phyloP scores from a whole-genome alignment of 371 early-diverging fungal genomes.

The Blakeslea trispora region DNA sequence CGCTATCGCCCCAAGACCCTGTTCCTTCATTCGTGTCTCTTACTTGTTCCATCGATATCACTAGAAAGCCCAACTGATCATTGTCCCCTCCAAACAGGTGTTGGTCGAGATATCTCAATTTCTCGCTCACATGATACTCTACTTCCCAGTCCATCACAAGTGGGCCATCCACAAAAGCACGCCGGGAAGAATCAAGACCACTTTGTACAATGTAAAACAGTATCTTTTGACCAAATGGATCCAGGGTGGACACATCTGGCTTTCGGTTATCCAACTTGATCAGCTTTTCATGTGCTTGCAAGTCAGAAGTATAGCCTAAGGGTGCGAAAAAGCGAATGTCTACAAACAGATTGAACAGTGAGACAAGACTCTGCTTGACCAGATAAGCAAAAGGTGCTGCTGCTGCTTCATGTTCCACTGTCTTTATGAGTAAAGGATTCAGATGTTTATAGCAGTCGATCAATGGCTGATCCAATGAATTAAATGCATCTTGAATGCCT shows the following conservation, averaged over 20 bases:
- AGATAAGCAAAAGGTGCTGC: constrained; percentile 16
- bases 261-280: background rate
- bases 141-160: constrained; percentile 82
- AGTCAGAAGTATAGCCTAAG: constrained; percentile 31
- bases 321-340: constrained; percentile 35
- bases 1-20: constrained; percentile 25
- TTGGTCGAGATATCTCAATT: constrained; percentile 51
- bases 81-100: constrained; percentile 52
- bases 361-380: constrained; percentile 32
- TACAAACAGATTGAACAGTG: constrained; percentile 23
- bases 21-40: constrained; percentile 54
- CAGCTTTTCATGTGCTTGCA: constrained; percentile 14
- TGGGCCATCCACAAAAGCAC: constrained; percentile 67
- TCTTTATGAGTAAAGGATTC: constrained; percentile 8
- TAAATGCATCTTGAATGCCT: constrained; percentile 1
- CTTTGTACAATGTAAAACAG: constrained; percentile 51
- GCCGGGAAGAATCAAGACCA: constrained; percentile 33
- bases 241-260: constrained; percentile 20
- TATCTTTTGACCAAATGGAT: constrained; percentile 42
- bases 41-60: constrained; percentile 71
- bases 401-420: background rate
- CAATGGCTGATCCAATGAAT: constrained; percentile 9
- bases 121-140: constrained; percentile 59
- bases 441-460: constrained; percentile 16
- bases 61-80: constrained; percentile 69